These are phyloP conservation scores for Pyrenophora graminea DNA, from an alignment of 2,329 filamentous ascomycete genomes.

Conservation along the genomic window DNA sequence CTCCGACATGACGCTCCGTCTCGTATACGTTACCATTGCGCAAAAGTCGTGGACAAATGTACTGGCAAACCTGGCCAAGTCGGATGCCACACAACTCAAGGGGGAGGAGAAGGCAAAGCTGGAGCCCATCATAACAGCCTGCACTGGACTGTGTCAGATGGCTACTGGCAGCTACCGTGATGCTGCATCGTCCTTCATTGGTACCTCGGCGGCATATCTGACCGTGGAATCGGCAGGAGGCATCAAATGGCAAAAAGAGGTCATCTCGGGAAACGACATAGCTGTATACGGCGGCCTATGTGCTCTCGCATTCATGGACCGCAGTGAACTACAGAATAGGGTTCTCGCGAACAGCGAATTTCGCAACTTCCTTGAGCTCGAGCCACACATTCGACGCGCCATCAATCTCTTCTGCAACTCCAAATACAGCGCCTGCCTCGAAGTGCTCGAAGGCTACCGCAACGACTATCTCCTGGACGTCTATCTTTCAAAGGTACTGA, in stretches of 20 bases:
- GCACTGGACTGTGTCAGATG: conserved; percentile 65
- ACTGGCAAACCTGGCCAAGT: conserved; percentile 62
- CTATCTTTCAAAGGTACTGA: conserved; percentile 76
- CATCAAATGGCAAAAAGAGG: conserved; percentile 66
- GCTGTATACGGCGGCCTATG: conserved; percentile 90
- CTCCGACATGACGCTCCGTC: conserved; percentile 76
- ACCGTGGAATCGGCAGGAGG: conserved; percentile 49
- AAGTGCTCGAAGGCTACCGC: conserved; percentile 78
- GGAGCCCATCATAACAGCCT: conserved; percentile 67
- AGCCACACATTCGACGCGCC: conserved; percentile 91
- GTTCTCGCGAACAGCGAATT: conserved; percentile 88
- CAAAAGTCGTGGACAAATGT: conserved; percentile 77
- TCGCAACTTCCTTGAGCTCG: conserved; percentile 84
- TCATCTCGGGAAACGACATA: conserved; percentile 83
- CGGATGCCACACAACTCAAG: conserved; percentile 58
- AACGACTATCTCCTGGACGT: conserved; percentile 90
- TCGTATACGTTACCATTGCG: conserved; percentile 76
- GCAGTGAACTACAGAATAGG: conserved; percentile 70
- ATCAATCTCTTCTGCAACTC: conserved; percentile 87
- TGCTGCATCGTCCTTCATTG: conserved; percentile 73
- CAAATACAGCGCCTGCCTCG: conserved; percentile 83
- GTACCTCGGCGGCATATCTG: conserved; percentile 59
- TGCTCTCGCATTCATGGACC: conserved; percentile 86
- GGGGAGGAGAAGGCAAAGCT: conserved; percentile 62
- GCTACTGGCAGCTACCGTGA: conserved; percentile 61